Conservation (phyloP, 306 rosid genomes). For the Geum urbanum region DNA sequence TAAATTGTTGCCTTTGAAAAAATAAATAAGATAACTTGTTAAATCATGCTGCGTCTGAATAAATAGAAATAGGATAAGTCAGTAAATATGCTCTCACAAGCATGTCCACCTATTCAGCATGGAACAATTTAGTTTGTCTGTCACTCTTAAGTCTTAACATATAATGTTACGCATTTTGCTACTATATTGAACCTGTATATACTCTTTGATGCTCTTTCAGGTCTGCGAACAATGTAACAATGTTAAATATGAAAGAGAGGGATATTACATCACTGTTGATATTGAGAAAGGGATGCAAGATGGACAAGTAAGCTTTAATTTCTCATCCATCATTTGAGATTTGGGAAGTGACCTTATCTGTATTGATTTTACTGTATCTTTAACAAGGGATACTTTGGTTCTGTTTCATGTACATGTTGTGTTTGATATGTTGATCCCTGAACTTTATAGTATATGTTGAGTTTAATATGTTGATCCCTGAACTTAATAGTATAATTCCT, state of each 20-base stretch:
- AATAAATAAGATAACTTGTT: neutral
- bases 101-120: neutral
- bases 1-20: neutral
- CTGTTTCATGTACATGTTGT: neutral
- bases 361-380: too few species aligned
- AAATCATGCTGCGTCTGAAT: too few species aligned
- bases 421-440: neutral
- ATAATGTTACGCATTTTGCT: neutral
- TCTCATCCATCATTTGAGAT: conserved; percentile 1
- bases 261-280: conserved; percentile 84
- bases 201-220: conserved; percentile 39
- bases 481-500: neutral
- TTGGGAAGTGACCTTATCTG: conserved; percentile 5
- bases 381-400: neutral
- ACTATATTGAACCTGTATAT: neutral
- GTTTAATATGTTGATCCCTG: neutral
- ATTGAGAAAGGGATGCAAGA: conserved; percentile 99
- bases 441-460: neutral
- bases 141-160: neutral
- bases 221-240: conserved; percentile 95
- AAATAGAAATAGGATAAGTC: too few species aligned
- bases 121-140: neutral
- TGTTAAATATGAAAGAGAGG: conserved; percentile 90
- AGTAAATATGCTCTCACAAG: neutral
- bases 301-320: conserved; percentile 74